phyloP scores from a whole-genome alignment of 2,329 filamentous ascomycete genomes.

The Parastagonospora avenae region DNA sequence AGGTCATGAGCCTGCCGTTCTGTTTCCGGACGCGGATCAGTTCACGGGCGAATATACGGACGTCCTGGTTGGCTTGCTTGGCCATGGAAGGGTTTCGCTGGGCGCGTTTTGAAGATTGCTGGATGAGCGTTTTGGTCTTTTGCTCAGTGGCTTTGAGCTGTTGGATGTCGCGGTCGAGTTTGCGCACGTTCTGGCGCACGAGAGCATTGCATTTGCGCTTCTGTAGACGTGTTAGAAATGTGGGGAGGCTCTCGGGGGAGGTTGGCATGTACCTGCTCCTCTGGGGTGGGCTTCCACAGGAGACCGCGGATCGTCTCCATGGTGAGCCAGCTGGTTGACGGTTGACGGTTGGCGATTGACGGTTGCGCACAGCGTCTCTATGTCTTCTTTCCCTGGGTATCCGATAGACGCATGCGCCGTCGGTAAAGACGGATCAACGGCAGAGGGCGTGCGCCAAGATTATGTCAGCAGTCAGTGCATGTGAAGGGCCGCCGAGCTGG shows the following conservation, averaged over 20 bases:
- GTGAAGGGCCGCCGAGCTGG: conserved; percentile 1
- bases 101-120: conserved; percentile 79
- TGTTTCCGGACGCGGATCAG: conserved; percentile 82
- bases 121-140: conserved; percentile 77
- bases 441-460: neutral
- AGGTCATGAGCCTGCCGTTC: conserved; percentile 74
- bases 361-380: neutral
- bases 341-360: neutral
- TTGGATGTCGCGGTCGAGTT: conserved; percentile 90
- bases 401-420: neutral
- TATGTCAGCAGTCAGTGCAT: neutral
- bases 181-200: conserved; percentile 87
- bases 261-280: conserved; percentile 72
- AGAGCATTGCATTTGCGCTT: conserved; percentile 94
- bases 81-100: conserved; percentile 79
- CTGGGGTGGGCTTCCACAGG: conserved; percentile 90
- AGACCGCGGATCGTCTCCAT: conserved; percentile 90
- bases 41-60: conserved; percentile 86
- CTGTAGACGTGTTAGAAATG: conserved; percentile 54
- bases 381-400: neutral
- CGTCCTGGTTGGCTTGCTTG: conserved; percentile 79
- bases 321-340: conserved; percentile 13
- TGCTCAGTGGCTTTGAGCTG: conserved; percentile 76
- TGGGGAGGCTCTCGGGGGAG: neutral
- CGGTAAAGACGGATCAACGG: neutral